Evolutionary conservation across 225 moss, liverwort and hornwort species (phyloP), one percentile per base, ranked within the genome.

Genomic region (Physcomitrium patens): DNA sequence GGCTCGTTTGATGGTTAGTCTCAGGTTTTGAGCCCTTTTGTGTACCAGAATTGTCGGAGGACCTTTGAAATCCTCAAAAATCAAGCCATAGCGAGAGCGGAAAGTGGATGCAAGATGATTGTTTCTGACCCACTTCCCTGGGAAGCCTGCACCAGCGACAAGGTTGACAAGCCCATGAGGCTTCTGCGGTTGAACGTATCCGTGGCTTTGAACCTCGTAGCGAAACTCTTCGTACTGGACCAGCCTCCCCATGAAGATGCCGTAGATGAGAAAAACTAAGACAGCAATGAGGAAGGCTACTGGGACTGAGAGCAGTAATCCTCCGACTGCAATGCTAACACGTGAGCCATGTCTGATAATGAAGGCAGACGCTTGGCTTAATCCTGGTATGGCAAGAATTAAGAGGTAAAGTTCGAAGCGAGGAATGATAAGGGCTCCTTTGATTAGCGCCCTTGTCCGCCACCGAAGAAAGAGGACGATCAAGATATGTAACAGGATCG

Each of bases 11-110:
- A 81, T 78, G 66, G 87, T 91, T 47, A 89, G 83, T 24, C 87
- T 69, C 70, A 90, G 74, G 63, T 81, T 90, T 16, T 87, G 89
- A 63, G 72, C 69, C 48, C 78, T 75, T 27, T 90, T 83, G 26
- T 87, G 65, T 14, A 83, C 70, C 24, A 91, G 74, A 58, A 93
- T 77, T 76, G 83, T 92, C 2, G 96, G 92, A 46, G 96, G 94
- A 48, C 94, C 94, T 80, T 96, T 94, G 16, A 85, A 81, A 69
- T 94, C 96, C 85, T 93, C 94, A 74, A 92, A 92, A 42, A 92
- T 75, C 16, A 94, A 70, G n/a, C 96, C 96, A 78, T 86, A 92
- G 12, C 89, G 87, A 43, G 86, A 81, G 54, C 92, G 78, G 61
- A 96, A 96, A 26, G 89, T 83, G 8, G 75, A 76, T 26, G 81